Conservation (phyloP, 2,329 filamentous ascomycete genomes). For the Fusarium xylarioides region DNA sequence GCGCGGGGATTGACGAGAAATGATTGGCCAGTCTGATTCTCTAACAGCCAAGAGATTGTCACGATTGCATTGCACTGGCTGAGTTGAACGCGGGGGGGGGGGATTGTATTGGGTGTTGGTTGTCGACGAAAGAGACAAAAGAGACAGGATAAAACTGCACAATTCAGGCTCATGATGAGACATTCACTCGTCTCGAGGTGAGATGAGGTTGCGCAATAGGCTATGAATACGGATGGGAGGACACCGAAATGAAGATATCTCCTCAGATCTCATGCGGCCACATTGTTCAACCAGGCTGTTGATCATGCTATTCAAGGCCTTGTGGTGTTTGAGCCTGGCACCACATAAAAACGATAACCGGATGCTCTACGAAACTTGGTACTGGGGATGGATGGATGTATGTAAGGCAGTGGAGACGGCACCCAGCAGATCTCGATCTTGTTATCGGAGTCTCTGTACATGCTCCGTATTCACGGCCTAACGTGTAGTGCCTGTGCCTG, state of each 20-base stretch:
- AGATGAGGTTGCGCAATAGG: conserved; percentile 10
- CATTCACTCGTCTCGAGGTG: conserved; percentile 18
- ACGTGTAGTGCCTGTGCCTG: background rate
- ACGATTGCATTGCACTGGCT: conserved; percentile 1
- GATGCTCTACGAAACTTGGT: conserved; percentile 10
- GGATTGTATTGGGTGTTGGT: conserved; percentile 4
- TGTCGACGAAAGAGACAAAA: background rate
- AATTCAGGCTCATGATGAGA: conserved; percentile 3
- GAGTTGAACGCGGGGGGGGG: conserved; percentile 2
- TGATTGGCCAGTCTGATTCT: background rate
- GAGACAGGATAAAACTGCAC: background rate
- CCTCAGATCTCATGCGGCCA: conserved; percentile 16
- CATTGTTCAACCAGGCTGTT: conserved; percentile 2
- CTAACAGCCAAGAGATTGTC: background rate
- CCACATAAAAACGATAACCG: conserved; percentile 3
- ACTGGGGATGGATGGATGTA: background rate
- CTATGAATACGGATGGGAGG: background rate
- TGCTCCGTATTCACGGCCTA: background rate
- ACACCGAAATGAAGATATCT: background rate
- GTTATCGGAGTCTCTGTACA: background rate
- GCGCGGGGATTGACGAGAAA: conserved; percentile 14
- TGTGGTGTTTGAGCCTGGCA: background rate
- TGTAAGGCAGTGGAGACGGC: conserved; percentile 22
- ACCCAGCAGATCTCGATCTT: conserved; percentile 33
- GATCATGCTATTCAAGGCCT: conserved; percentile 22